A percentile compares a stretch with the other conserved stretches of the same genome.
Evolutionary conservation across 495 filamentous ascomycete genomes (phyloP).

Genomic region (Hapsidospora chrysogenum): DNA sequence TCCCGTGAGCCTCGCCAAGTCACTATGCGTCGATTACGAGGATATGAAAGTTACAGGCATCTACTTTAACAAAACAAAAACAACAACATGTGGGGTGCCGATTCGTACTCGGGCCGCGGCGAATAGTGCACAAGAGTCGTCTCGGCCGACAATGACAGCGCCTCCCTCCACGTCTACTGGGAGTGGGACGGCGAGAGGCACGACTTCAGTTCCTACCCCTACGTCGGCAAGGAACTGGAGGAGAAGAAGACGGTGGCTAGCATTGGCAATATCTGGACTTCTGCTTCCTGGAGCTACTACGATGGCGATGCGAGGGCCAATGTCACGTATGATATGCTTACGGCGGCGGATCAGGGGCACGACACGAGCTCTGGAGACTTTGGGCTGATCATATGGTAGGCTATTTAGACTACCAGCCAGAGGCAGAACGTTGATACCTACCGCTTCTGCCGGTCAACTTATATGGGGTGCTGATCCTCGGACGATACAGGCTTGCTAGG

Average conservation of each 20-base stretch:
- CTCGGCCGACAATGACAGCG: conserved; percentile 11
- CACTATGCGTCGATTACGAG: conserved; percentile 22
- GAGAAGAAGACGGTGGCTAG: conserved; percentile 16
- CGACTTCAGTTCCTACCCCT: conserved; percentile 29
- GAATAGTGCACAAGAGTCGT: conserved; percentile 26
- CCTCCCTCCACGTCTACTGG: conserved; percentile 24
- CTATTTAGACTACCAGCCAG: too few relatives aligned
- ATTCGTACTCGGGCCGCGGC: conserved; percentile 16
- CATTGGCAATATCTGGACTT: conserved; percentile 20
- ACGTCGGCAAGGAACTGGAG: conserved; percentile 13
- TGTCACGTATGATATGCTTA: conserved; percentile 32
- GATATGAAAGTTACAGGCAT: conserved; percentile 12
- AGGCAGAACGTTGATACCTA: too few relatives aligned
- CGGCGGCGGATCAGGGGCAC: conserved; percentile 25
- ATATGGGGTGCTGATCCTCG: too few relatives aligned
- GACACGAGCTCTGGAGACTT: conserved; percentile 26
- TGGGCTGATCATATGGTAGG: conserved; percentile 31
- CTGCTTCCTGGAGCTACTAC: conserved; percentile 22
- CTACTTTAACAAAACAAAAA: conserved; percentile 26
- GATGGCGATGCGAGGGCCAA: conserved; percentile 22
- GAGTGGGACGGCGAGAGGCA: conserved; percentile 20
- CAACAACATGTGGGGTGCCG: conserved; percentile 31
- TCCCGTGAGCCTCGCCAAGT: conserved; percentile 5
- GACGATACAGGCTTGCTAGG: too few relatives aligned
- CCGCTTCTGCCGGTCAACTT: too few relatives aligned